Percentiles rank a stretch among this genome's conserved stretches.
phyloP scores from a whole-genome alignment of 2,329 filamentous ascomycete genomes.

The Paramyrothecium roridum region DNA sequence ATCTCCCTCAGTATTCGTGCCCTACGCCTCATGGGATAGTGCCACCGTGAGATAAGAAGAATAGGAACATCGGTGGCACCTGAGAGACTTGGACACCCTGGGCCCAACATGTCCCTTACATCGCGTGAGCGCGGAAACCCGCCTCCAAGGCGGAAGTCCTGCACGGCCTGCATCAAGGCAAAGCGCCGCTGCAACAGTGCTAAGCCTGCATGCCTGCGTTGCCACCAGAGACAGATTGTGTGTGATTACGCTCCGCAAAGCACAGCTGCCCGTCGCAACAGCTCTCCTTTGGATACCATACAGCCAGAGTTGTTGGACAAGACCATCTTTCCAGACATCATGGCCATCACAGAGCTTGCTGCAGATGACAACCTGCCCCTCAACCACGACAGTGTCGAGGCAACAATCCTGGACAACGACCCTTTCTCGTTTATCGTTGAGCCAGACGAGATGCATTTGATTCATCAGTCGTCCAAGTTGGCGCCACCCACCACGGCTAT shows the following conservation, averaged over 20 bases:
- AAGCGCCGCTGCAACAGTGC: slow-evolving; percentile 55
- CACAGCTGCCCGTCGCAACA: not conserved
- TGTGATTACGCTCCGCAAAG: slow-evolving; percentile 40
- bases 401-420: not conserved
- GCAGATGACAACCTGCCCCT: not conserved
- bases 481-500: slow-evolving; percentile 14
- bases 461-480: slow-evolving; percentile 15
- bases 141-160: slow-evolving; percentile 52
- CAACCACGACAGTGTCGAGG: not conserved
- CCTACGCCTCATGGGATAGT: too few species aligned
- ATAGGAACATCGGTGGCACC: too few species aligned
- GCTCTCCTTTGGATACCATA: slow-evolving; percentile 6
- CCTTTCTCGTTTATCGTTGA: slow-evolving; percentile 2
- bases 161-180: slow-evolving; percentile 51
- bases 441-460: slow-evolving; percentile 13
- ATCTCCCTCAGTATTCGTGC: too few species aligned
- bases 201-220: slow-evolving; percentile 49
- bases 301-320: slow-evolving; percentile 3
- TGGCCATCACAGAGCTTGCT: not conserved
- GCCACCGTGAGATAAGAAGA: too few species aligned
- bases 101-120: slow-evolving; percentile 21
- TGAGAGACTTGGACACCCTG: too few species aligned
- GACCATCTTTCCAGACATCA: not conserved
- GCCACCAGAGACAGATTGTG: slow-evolving; percentile 39
- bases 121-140: slow-evolving; percentile 38